Conservation (phyloP, 495 filamentous ascomycete species). For the Talaromyces nanjingensis region DNA sequence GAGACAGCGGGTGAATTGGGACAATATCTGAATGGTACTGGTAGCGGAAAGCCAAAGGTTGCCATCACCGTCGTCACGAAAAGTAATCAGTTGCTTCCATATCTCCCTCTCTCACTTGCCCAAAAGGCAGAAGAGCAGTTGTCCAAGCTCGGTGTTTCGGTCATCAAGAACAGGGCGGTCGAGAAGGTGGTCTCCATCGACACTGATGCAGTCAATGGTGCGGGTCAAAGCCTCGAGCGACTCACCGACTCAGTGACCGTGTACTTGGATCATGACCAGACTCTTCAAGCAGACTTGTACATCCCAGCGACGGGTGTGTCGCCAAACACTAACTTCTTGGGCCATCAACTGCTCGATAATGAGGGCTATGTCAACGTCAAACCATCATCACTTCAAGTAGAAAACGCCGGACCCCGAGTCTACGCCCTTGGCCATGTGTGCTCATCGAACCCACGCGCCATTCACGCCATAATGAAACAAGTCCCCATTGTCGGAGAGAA, state of each 20-base stretch:
- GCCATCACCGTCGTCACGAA: constrained; percentile 37
- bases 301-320: constrained; percentile 39
- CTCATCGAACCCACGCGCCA: constrained; percentile 22
- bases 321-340: constrained; percentile 39
- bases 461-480: constrained; percentile 30
- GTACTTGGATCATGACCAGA: constrained; percentile 27
- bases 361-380: constrained; percentile 37
- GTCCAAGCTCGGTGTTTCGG: constrained; percentile 33
- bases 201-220: constrained; percentile 18
- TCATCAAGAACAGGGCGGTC: constrained; percentile 31
- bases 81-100: constrained; percentile 36
- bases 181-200: constrained; percentile 12
- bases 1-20: constrained; percentile 48
- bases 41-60: constrained; percentile 29
- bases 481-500: constrained; percentile 38
- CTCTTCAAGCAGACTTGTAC: constrained; percentile 37
- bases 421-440: constrained; percentile 42
- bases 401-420: constrained; percentile 37
- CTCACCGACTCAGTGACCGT: constrained; percentile 20
- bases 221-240: not conserved
- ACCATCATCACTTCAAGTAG: constrained; percentile 35
- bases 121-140: constrained; percentile 35
- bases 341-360: constrained; percentile 21
- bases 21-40: constrained; percentile 39
- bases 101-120: constrained; percentile 27